Evolutionary conservation across 2,329 filamentous ascomycete species (phyloP).

Genomic region (Fonsecaea multimorphosa): DNA sequence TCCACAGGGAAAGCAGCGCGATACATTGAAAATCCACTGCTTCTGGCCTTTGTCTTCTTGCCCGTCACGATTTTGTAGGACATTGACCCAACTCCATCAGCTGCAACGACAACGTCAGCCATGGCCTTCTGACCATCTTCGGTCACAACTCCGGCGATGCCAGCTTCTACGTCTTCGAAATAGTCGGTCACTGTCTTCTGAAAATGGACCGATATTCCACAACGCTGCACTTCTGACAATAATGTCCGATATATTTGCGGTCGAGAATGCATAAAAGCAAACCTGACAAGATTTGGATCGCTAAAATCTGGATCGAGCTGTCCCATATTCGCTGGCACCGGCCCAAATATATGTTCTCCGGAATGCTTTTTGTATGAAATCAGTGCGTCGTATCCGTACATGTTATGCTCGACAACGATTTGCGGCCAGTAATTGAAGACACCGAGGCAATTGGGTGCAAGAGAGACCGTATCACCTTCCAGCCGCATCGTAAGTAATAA

Average conservation of each 20-base stretch:
- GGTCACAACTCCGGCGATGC: background rate
- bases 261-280: no score
- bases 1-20: slow-evolving; percentile 39
- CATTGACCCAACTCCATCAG: slow-evolving; percentile 27
- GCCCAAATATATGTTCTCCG: background rate
- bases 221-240: no score
- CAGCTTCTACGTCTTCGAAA: background rate
- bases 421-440: slow-evolving; percentile 2
- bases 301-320: no score
- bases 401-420: background rate
- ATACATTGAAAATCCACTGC: slow-evolving; percentile 40
- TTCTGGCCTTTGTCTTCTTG: slow-evolving; percentile 43
- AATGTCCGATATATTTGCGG: no score
- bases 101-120: slow-evolving; percentile 26
- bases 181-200: background rate
- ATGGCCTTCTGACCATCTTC: slow-evolving; percentile 8
- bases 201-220: background rate
- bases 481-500: background rate
- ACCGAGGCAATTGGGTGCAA: background rate
- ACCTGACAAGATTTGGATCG: background rate
- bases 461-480: background rate
- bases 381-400: background rate
- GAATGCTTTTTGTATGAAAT: background rate
- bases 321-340: no score
- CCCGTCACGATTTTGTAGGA: slow-evolving; percentile 21